Percentiles rank a stretch among this genome's conserved stretches.
These are phyloP conservation scores for Verbena officinalis DNA, from an alignment of 257 asterid species.

Conservation along the genomic window DNA sequence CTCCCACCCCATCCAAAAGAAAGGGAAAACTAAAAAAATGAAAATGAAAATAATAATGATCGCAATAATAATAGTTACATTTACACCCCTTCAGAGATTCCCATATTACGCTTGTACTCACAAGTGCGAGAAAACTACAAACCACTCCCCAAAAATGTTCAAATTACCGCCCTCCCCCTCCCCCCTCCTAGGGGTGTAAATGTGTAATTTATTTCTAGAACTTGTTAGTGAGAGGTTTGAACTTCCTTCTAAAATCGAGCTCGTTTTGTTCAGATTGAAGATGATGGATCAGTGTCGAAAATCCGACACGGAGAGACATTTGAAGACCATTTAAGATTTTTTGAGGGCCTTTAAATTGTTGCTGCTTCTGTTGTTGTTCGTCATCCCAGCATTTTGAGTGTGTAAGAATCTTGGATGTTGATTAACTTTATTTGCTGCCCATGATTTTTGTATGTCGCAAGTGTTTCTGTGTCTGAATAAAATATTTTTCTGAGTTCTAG, in stretches of 20 bases:
- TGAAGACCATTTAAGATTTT: conserved; percentile 78
- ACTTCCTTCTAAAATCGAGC: conserved; percentile 26
- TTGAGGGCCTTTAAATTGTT: conserved; percentile 63
- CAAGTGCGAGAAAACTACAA: no score
- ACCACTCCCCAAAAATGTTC: no score
- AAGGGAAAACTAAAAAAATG: no score
- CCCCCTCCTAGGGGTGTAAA: no score
- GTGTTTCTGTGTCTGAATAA: conserved; percentile 7
- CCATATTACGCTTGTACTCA: no score
- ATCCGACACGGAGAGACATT: conserved; percentile 85
- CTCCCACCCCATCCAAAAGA: no score
- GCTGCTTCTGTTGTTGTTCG: conserved; percentile 7
- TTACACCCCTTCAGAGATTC: no score
- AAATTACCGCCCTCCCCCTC: no score
- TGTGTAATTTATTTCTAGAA: no score
- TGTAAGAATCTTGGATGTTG: conserved; percentile 24
- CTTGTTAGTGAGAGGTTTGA: no score
- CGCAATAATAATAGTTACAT: no score
- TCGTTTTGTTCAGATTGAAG: conserved; percentile 60
- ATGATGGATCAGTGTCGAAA: conserved; percentile 75
- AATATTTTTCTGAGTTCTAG: not conserved
- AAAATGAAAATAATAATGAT: no score
- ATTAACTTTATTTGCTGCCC: conserved; percentile 11
- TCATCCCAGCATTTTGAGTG: not conserved
- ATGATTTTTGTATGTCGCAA: not conserved